A percentile compares a stretch with the other conserved stretches of the same genome.
phyloP scores from a whole-genome alignment of 2,329 filamentous ascomycete species.

The Aureobasidium subglaciale region DNA sequence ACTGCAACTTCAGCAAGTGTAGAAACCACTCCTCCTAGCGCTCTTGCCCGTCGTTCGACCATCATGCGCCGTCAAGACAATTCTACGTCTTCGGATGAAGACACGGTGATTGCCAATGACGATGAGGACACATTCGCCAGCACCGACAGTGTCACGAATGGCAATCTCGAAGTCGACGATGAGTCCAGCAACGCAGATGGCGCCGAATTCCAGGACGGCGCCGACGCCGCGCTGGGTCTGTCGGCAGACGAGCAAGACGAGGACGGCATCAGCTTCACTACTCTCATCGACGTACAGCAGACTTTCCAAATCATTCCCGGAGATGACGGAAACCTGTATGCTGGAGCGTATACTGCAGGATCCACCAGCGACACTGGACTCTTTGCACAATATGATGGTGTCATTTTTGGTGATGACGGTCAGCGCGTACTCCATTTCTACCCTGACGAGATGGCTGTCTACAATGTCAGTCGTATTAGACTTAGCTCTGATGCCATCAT shows the following conservation, averaged over 20 bases:
- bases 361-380: not conserved
- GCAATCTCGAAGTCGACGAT: not conserved
- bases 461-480: slow-evolving; percentile 8
- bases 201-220: not conserved
- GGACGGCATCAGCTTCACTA: not conserved
- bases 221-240: not conserved
- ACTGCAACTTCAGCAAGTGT: not conserved
- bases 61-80: not conserved
- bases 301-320: not conserved
- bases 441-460: slow-evolving; percentile 2
- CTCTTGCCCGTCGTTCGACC: not conserved
- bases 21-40: too few relatives aligned
- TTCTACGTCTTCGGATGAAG: not conserved
- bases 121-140: not conserved
- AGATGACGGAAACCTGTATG: not conserved
- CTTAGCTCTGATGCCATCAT: not conserved
- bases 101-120: not conserved
- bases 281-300: not conserved
- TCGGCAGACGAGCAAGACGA: not conserved
- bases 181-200: not conserved
- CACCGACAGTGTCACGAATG: not conserved
- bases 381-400: not conserved
- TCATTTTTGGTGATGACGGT: not conserved
- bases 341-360: not conserved
- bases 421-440: slow-evolving; percentile 4